These are phyloP conservation scores for Zizania latifolia DNA, from an alignment of 176 grass and related monocot genomes.

Conservation along the genomic window DNA sequence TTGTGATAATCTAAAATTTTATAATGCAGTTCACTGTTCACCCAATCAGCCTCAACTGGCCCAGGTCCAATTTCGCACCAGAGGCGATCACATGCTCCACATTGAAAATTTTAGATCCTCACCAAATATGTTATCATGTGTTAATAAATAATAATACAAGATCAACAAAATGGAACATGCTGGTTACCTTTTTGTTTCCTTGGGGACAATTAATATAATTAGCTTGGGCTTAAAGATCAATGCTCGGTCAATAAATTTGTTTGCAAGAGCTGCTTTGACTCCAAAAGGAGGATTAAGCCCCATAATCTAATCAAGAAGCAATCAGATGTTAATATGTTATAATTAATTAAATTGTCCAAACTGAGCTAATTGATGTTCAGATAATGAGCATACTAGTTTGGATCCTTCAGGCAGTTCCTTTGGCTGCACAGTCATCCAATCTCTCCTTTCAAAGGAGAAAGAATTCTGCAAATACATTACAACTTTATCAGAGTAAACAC, in stretches of 20 bases:
- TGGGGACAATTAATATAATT: slow-evolving; percentile 89
- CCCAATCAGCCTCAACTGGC: too few relatives aligned
- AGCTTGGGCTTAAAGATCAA: slow-evolving; percentile 82
- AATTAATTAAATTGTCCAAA: slow-evolving; percentile 19
- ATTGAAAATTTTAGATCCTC: too few relatives aligned
- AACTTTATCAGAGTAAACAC: background rate
- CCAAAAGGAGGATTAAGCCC: slow-evolving; percentile 98
- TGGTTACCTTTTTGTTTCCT: slow-evolving; percentile 78
- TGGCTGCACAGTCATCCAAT: slow-evolving; percentile 79
- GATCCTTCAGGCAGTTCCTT: slow-evolving; percentile 70
- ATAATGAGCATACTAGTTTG: slow-evolving; percentile 57
- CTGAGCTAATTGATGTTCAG: background rate
- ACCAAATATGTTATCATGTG: too few relatives aligned
- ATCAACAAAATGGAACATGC: background rate
- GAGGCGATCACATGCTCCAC: too few relatives aligned
- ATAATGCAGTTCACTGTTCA: too few relatives aligned
- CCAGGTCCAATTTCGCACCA: too few relatives aligned
- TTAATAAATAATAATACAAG: background rate
- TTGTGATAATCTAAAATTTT: too few relatives aligned
- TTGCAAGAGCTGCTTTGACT: slow-evolving; percentile 77
- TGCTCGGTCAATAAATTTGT: slow-evolving; percentile 97
- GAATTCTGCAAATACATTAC: slow-evolving; percentile 53
- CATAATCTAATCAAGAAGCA: slow-evolving; percentile 67
- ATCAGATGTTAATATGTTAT: slow-evolving; percentile 12
- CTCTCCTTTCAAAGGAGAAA: slow-evolving; percentile 77